Evolutionary conservation across 345 rosid genomes (phyloP).

Genomic region (Sonneratia alba): DNA sequence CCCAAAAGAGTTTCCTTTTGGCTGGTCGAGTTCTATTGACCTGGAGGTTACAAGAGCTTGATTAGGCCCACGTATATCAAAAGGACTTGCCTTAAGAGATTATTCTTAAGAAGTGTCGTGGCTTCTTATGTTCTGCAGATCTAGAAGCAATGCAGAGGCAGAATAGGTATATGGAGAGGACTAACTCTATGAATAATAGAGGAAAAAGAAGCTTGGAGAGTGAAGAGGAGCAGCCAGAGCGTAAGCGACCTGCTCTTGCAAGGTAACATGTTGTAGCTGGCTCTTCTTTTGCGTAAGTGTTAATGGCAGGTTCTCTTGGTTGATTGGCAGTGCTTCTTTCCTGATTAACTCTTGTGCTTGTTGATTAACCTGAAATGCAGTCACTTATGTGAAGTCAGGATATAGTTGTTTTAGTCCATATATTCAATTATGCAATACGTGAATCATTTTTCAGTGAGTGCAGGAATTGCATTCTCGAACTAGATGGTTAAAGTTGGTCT

Average conservation of each 20-base stretch:
- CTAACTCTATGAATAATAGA: slow-evolving; percentile 46
- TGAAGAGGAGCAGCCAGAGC: slow-evolving; percentile 45
- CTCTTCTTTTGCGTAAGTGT: neutral
- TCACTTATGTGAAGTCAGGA: neutral
- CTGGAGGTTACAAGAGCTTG: too few species aligned
- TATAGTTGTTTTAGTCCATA: neutral
- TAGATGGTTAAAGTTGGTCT: neutral
- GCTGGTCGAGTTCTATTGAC: neutral
- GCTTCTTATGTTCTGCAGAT: slow-evolving; percentile 6
- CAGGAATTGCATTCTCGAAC: neutral
- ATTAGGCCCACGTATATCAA: too few species aligned
- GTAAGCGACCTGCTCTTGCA: slow-evolving; percentile 51
- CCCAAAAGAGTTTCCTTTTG: too few species aligned
- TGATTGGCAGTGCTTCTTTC: neutral
- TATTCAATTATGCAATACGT: neutral
- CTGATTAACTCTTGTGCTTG: neutral
- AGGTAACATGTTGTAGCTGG: slow-evolving; percentile 19
- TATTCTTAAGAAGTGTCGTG: neutral
- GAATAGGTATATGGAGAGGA: slow-evolving; percentile 49
- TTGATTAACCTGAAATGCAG: neutral
- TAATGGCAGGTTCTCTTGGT: neutral
- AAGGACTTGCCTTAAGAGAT: neutral
- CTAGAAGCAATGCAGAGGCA: slow-evolving; percentile 26
- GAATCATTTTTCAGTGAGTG: neutral
- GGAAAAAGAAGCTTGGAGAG: slow-evolving; percentile 47